Evolutionary conservation across 2,329 filamentous ascomycete species (phyloP), one percentile per base, ranked within the genome.

Genomic region (Penicillium digitatum): DNA sequence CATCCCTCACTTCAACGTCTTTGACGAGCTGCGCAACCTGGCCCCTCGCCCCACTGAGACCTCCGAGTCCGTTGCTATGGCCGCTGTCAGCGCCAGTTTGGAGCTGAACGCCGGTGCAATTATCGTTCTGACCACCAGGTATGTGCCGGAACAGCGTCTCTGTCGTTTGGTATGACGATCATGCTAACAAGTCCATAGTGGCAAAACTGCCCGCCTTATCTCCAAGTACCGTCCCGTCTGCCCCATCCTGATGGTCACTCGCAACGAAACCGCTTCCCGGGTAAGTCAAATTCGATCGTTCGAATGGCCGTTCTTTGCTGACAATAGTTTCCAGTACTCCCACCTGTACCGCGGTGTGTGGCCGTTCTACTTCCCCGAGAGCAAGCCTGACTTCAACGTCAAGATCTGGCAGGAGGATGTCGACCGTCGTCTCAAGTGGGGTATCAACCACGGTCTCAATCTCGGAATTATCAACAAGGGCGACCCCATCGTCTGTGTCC

Each of bases 371-470:
- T 97, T 96, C 83, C 84, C 87, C 51, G 89, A 96, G 81, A 78
- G 80, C 68, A 97, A 97, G 86, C 94, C 94, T 67, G 90, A 99
- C 80, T 99, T 97, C 78, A 84, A 82, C 74, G 84, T 88, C 76
- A 85, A 88, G 70, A 92, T 95, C 79, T 99, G 94, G 94, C 94
- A 99, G 81, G 91, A 97, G 81, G 93, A 99, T 77, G 94, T 99
- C 67, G 94, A 99, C 79, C 86, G 87, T 74, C 90, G 94, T 72
- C 90, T 99, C 77, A 96, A 93, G 83, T 99, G 93, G 92, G 94
- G 90, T 74, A 90, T 99, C 74, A 80, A 83, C 73, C 85, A 91
- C 73, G 94, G 90, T 66, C 84, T 96, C 69, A 85, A 88, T 77
- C 88, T 99, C 42, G 81, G 86, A 60, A 86, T 94, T 56, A 82